These are phyloP conservation scores for Macrophomina phaseolina DNA, from an alignment of 2,329 filamentous ascomycete genomes.

Conservation along the genomic window DNA sequence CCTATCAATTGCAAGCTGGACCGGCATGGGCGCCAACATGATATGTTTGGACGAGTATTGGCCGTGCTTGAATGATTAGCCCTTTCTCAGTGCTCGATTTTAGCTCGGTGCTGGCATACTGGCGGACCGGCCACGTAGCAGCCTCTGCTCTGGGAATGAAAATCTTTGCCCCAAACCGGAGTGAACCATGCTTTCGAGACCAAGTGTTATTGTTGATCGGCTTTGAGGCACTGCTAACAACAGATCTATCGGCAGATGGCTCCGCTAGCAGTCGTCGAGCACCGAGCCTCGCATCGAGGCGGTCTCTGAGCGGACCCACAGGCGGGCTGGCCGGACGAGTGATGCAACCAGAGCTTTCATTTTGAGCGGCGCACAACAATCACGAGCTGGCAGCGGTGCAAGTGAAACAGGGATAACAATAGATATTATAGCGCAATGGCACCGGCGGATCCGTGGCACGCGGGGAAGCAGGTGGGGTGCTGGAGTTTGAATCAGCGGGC, in stretches of 20 bases:
- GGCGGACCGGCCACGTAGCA: neutral
- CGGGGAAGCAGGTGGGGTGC: constrained; percentile 4
- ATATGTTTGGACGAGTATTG: too few relatives aligned
- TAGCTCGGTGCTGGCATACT: too few relatives aligned
- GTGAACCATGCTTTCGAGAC: neutral
- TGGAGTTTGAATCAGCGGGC: neutral
- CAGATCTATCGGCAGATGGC: neutral
- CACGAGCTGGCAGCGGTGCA: neutral
- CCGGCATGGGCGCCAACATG: too few relatives aligned
- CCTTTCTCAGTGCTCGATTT: too few relatives aligned
- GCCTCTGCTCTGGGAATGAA: neutral
- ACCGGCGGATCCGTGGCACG: constrained; percentile 5
- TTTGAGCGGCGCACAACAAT: too few relatives aligned
- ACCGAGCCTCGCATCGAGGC: neutral
- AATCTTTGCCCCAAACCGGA: neutral
- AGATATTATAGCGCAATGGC: neutral
- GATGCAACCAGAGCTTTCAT: too few relatives aligned
- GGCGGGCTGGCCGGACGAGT: too few relatives aligned
- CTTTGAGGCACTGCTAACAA: neutral
- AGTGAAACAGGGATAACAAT: neutral
- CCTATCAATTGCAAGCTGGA: too few relatives aligned
- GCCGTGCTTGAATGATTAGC: too few relatives aligned
- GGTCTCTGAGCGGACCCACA: too few relatives aligned
- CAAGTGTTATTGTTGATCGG: neutral
- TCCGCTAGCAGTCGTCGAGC: neutral